Base-by-base conservation (phyloP, 1,139 yeast species). In the Geotrichum fermentans region DNA sequence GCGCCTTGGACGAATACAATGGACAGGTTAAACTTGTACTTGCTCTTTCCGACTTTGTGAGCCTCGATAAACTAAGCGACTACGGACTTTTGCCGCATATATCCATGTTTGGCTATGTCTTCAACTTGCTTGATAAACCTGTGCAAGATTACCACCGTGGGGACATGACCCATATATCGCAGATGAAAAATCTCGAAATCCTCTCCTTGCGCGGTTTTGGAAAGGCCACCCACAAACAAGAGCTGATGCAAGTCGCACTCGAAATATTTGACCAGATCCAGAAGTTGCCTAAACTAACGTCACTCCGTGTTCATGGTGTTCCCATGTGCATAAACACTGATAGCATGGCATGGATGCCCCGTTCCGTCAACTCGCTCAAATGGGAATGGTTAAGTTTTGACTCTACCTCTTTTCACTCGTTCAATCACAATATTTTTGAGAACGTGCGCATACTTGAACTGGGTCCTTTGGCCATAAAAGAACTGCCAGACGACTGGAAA, bases 41-140 rank as follows among this genome's bases (percentile, higher is more conserved):
- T 8, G 43, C 43, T 2, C 28, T 40, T 10, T 40, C 43, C 4
- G 43, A 40, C 22, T 40, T 40, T 29, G 43, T 40, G 5, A 29
- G 26, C 36, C 36, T 40, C 4, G 43, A 40, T 36, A 40, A 40
- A 17, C 16, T 40, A 17, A 16, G 20, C 26, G 43, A 40, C 16
- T 40, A 40, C 24, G 43, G 43, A 2, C 35, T 40, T 11, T 16
- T 40, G 18, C 43, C 43, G 6, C 30, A 22, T 32, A 40, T 40
- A 3, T 14, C 43, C 24, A 29, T 36, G 17, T 40, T 40, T 30
- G 43, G 36, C 11, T 40, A 40, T 17, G 24, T 40, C n/a, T 40
- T 29, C 35, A 40, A 40, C 36, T 16, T 40, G 2, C 36, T 13
- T 10, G 30, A 40, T 28, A 40, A 40, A 18, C 35, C 43, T 16